These are phyloP conservation scores for Choiromyces venosus DNA, from an alignment of 495 filamentous ascomycete species.

Conservation along the genomic window DNA sequence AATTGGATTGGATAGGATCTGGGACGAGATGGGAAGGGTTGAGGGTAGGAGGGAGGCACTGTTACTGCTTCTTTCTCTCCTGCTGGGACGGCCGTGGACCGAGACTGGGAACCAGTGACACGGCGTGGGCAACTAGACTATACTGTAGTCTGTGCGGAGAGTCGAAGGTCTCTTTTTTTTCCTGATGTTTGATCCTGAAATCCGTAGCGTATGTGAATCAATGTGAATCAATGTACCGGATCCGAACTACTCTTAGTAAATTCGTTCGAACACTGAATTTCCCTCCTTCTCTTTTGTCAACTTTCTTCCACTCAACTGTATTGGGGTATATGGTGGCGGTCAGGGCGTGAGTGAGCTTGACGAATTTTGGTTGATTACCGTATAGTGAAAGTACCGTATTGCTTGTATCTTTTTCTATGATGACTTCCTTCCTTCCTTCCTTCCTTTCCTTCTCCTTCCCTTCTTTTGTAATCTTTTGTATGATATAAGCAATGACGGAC, in stretches of 20 bases:
- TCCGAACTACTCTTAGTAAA: not conserved
- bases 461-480: not conserved
- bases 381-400: not conserved
- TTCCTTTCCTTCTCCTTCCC: not conserved
- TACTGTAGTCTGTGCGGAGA: not conserved
- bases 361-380: not conserved
- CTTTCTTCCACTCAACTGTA: not conserved
- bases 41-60: not conserved
- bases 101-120: not conserved
- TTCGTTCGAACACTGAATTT: not conserved
- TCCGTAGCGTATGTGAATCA: not conserved
- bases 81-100: not conserved
- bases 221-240: not conserved
- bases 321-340: not conserved
- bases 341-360: not conserved
- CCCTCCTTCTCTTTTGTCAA: not conserved
- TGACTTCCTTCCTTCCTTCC: not conserved
- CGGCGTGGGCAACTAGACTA: not conserved
- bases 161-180: not conserved
- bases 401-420: slow-evolving; percentile 5
- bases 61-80: not conserved
- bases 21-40: not conserved
- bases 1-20: not conserved
- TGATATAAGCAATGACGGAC: slow-evolving; percentile 1
- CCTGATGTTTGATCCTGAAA: not conserved